phyloP scores from a whole-genome alignment of 176 grass and related monocot species.

The Carex pumila region DNA sequence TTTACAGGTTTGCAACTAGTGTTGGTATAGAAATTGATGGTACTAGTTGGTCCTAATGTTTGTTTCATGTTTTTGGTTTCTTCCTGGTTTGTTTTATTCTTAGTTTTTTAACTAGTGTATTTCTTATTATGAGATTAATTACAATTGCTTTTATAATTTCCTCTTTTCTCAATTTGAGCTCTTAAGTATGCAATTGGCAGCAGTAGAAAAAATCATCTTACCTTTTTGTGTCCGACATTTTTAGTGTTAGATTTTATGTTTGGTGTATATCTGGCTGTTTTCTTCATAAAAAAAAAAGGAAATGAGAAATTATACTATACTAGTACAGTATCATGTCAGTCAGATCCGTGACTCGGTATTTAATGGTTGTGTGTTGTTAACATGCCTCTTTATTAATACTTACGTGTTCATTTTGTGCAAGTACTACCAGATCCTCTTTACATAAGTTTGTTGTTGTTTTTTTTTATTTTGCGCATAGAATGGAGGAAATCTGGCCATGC shows the following conservation, averaged over 20 bases:
- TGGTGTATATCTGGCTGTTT: not conserved
- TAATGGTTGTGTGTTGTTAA: not conserved
- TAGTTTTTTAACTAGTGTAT: not conserved
- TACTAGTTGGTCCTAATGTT: not conserved
- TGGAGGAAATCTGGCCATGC: conserved; percentile 60
- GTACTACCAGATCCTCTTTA: not conserved
- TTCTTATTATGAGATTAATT: not conserved
- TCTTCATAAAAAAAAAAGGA: not conserved
- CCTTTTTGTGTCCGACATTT: no score
- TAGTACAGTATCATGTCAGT: not conserved
- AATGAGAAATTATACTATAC: not conserved
- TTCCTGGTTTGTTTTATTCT: not conserved
- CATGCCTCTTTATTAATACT: not conserved
- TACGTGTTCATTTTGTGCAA: not conserved
- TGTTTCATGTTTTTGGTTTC: not conserved
- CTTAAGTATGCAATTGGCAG: not conserved
- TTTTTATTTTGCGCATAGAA: conserved; percentile 31
- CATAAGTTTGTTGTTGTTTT: not conserved
- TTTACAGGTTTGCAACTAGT: not conserved
- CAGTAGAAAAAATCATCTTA: no score
- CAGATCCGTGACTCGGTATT: not conserved
- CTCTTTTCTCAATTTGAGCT: not conserved
- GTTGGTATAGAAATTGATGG: not conserved
- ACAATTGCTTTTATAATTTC: not conserved
- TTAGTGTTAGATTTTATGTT: not conserved